phyloP scores from a whole-genome alignment of 148 eudicot species.

The Selenicereus undatus region DNA sequence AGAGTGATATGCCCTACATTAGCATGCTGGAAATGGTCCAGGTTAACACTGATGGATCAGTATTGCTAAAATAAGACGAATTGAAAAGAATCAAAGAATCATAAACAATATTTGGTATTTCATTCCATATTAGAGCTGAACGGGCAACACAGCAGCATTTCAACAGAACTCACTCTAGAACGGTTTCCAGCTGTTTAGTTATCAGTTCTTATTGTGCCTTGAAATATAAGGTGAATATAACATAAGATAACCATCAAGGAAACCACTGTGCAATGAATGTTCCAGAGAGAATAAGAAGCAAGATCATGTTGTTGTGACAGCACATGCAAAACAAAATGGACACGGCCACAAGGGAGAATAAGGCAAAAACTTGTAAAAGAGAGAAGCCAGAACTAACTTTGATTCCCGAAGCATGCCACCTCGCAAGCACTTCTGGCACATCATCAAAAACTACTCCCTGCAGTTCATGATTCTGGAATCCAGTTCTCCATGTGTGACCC shows the following conservation, averaged over 20 bases:
- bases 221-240: not conserved
- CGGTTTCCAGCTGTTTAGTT: no score
- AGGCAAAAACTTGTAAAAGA: not conserved
- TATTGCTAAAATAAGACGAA: not conserved
- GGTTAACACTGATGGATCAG: not conserved
- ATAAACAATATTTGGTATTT: not conserved
- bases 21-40: no score
- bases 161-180: no score
- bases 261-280: not conserved
- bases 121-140: no score
- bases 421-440: constrained; percentile 82
- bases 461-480: constrained; percentile 67
- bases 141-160: no score
- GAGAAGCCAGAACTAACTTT: constrained; percentile 42
- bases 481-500: constrained; percentile 98
- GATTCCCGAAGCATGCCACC: constrained; percentile 79
- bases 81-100: not conserved
- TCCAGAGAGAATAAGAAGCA: not conserved
- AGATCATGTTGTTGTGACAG: not conserved
- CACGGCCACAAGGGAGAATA: not conserved
- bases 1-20: no score
- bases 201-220: not conserved
- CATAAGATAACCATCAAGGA: no score
- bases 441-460: constrained; percentile 77
- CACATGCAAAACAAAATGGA: not conserved